phyloP scores from a whole-genome alignment of 2,329 filamentous ascomycete species.

The Myriangium duriaei region DNA sequence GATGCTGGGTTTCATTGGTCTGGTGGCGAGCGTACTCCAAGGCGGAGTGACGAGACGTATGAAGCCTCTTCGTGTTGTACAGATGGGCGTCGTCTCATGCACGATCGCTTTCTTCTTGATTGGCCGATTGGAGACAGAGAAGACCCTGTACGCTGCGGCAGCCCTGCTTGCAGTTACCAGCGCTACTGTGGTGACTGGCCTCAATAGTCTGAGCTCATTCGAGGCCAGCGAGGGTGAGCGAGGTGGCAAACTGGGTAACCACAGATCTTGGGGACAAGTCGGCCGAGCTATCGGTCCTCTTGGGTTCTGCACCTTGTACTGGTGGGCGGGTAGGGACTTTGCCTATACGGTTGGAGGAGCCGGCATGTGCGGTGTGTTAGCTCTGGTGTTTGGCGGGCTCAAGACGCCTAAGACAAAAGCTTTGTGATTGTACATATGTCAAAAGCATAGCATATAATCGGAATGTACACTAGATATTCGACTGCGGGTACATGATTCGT shows the following conservation, averaged over 20 bases:
- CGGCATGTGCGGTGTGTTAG: constrained; percentile 64
- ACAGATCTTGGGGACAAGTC: constrained; percentile 71
- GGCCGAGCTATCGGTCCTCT: constrained; percentile 78
- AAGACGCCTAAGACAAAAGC: constrained; percentile 44
- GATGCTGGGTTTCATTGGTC: constrained; percentile 78
- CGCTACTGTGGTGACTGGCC: constrained; percentile 83
- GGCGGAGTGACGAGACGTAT: constrained; percentile 80
- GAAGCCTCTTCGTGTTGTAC: constrained; percentile 67
- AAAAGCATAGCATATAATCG: too few species aligned
- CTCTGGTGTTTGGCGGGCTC: constrained; percentile 57
- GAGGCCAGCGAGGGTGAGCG: constrained; percentile 71
- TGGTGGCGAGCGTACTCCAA: constrained; percentile 85
- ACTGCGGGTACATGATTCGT: too few species aligned
- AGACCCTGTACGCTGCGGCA: constrained; percentile 67
- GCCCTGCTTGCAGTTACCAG: constrained; percentile 78
- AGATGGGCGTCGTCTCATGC: constrained; percentile 65
- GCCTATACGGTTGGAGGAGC: constrained; percentile 72
- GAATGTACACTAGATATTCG: too few species aligned
- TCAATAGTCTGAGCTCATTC: constrained; percentile 86
- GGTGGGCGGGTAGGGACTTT: constrained; percentile 86
- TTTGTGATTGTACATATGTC: not conserved
- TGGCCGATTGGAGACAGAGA: constrained; percentile 52
- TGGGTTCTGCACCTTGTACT: constrained; percentile 89
- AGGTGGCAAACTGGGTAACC: constrained; percentile 72
- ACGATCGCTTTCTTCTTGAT: constrained; percentile 71